A percentile compares a stretch with the other conserved stretches of the same genome.
Conservation (phyloP, 108 stramenopile genomes). For the Parietichytrium sp. region DNA sequence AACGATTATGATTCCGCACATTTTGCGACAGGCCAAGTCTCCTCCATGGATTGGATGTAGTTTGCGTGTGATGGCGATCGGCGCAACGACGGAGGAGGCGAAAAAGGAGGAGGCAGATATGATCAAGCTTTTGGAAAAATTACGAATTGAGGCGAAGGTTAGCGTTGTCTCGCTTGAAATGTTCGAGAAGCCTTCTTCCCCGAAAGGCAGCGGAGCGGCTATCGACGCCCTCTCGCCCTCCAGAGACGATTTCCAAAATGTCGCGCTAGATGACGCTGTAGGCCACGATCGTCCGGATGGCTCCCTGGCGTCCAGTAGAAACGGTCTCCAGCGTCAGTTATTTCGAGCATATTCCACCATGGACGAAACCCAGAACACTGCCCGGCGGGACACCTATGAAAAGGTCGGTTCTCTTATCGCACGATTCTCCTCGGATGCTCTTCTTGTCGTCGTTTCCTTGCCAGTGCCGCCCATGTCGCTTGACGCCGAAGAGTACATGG, state of each 20-base stretch:
- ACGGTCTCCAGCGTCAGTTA: background rate
- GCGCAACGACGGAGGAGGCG: conserved; percentile 1
- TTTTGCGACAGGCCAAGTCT: background rate
- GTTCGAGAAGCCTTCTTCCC: conserved; percentile 31
- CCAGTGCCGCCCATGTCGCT: conserved; percentile 28
- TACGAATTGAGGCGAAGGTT: conserved; percentile 25
- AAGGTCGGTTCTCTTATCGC: background rate
- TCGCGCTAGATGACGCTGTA: background rate
- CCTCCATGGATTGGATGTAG: background rate
- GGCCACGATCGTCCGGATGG: background rate
- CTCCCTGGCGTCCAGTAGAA: background rate
- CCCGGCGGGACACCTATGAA: background rate
- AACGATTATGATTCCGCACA: conserved; percentile 34
- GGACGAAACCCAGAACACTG: background rate
- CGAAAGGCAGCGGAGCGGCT: no score
- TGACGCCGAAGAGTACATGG: conserved; percentile 39
- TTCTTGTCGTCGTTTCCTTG: background rate
- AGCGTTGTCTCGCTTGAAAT: background rate
- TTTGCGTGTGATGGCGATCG: conserved; percentile 26
- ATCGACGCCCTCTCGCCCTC: no score
- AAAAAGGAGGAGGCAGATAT: background rate
- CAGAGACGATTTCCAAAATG: no score
- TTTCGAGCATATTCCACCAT: background rate
- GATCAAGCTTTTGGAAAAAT: background rate
- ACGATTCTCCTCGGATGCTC: background rate